Evolutionary conservation across 768 basidiomycete genomes (phyloP), one percentile per base, ranked within the genome.

Genomic region (Boletellus ananas): DNA sequence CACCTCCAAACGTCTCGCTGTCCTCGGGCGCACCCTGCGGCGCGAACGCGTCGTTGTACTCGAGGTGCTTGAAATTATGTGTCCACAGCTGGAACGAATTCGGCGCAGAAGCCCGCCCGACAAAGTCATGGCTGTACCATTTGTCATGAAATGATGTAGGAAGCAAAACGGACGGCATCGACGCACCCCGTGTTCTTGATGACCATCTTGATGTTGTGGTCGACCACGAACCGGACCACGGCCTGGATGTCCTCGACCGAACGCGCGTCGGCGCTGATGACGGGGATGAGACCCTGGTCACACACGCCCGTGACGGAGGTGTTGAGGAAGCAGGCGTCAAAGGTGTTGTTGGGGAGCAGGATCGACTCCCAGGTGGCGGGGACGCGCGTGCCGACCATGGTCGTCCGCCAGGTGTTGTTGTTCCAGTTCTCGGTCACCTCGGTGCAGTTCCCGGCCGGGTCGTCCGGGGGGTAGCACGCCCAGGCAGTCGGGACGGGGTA

Each of bases 11-110:
- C 17, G 50, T 48, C 37, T 58, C 57, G 1, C 33, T 49, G 1
- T 6, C 14, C 0, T 29, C 7, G 29, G 63, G 50, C 0, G 61
- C 58, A 21, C 78, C 75, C 11, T 65, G 55, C 0, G 77, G 74
- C 0, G 31, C 31, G 51, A 69, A 73, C 4, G 47, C 42, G 6
- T 63, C 3, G 23, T 67, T 47, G 43, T 69, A 72, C 3, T 63
- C 64, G 50, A 74, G 70, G 38, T 71, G 62, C 60, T 74, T 71
- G 57, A 76, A 59, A 33, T 72, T 57, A 36, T 74, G 76, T 0
- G 72, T 76, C 71, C 73, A 78, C 25, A 78, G 55, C 43, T 72
- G 49, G 40, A 77, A 71, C 1, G 70, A 61, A 4, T 68, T 69
- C 8, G 64, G 56, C 10, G 72, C 73, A 35, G 68, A 51, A 46